phyloP scores from a whole-genome alignment of 441 rosid genomes.

The Arabidopsis hybrid region DNA sequence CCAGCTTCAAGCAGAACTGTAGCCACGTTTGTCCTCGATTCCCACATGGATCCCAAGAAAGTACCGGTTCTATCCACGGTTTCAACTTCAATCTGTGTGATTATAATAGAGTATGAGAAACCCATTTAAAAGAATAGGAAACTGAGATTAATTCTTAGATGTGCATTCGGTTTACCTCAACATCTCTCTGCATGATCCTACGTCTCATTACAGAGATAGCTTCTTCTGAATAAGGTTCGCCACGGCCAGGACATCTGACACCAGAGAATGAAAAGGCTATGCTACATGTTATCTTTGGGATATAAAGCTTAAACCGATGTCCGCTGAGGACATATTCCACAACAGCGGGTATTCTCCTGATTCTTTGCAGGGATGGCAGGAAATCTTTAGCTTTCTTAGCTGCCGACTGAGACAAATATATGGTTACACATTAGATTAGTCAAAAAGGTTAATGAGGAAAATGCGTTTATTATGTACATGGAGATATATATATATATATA shows the following conservation, averaged over 20 bases:
- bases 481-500: slow-evolving; percentile 27
- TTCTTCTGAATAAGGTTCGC: slow-evolving; percentile 92
- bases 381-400: slow-evolving; percentile 92
- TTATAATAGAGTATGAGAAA: slow-evolving; percentile 11
- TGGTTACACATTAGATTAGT: slow-evolving; percentile 5
- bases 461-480: neutral
- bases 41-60: slow-evolving; percentile 97
- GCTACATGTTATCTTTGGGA: slow-evolving; percentile 92
- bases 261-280: slow-evolving; percentile 98
- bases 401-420: slow-evolving; percentile 60
- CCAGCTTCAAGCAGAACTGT: slow-evolving; percentile 90
- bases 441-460: slow-evolving; percentile 38
- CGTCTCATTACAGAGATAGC: slow-evolving; percentile 95
- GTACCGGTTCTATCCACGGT: slow-evolving; percentile 96
- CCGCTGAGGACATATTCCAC: slow-evolving; percentile 99
- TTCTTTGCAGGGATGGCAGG: slow-evolving; percentile 82
- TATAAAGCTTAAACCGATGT: slow-evolving; percentile 91
- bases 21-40: slow-evolving; percentile 78
- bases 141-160: neutral
- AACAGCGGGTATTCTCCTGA: slow-evolving; percentile 77
- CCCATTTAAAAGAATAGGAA: slow-evolving; percentile 38
- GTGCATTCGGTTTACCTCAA: slow-evolving; percentile 66
- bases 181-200: slow-evolving; percentile 97
- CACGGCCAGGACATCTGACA: slow-evolving; percentile 97
- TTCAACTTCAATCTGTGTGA: slow-evolving; percentile 87